A percentile compares a stretch with the other conserved stretches of the same genome.
These are phyloP conservation scores for Alloascoidea africana DNA, from an alignment of 805 yeast genomes.

Conservation along the genomic window DNA sequence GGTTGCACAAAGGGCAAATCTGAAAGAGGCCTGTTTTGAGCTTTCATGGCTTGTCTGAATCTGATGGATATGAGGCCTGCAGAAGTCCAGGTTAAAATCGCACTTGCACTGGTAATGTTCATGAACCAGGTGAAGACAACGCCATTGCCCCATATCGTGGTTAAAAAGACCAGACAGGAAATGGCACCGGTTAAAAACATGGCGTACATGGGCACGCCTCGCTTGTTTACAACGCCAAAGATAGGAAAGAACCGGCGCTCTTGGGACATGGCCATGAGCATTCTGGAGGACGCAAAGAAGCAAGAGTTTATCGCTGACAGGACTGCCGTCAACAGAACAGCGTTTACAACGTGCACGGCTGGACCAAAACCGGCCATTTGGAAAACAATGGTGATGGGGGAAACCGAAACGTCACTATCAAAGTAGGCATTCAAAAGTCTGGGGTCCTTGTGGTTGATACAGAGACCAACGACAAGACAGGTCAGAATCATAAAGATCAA, in stretches of 20 bases:
- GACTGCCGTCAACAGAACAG: constrained; percentile 57
- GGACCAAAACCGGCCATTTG: constrained; percentile 44
- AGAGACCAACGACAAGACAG: constrained; percentile 46
- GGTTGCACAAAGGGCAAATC: constrained; percentile 41
- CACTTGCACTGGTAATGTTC: constrained; percentile 45
- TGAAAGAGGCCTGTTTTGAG: constrained; percentile 31
- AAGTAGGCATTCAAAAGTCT: constrained; percentile 33
- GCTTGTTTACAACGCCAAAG: constrained; percentile 36
- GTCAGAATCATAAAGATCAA: constrained; percentile 45
- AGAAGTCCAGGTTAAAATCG: constrained; percentile 46
- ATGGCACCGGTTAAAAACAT: constrained; percentile 32
- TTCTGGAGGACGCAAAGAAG: constrained; percentile 58
- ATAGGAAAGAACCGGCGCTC: constrained; percentile 58
- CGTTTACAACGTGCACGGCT: constrained; percentile 61
- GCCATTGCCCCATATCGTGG: constrained; percentile 41
- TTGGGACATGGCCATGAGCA: constrained; percentile 44
- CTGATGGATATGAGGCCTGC: constrained; percentile 42
- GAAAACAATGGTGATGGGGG: constrained; percentile 68
- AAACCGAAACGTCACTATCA: constrained; percentile 38
- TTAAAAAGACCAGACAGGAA: constrained; percentile 49
- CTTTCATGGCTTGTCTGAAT: constrained; percentile 41
- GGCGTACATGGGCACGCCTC: constrained; percentile 48
- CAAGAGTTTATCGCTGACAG: constrained; percentile 68
- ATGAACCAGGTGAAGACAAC: constrained; percentile 50
- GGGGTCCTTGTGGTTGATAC: constrained; percentile 42